These are phyloP conservation scores for Priceomyces medius DNA, from an alignment of 805 yeast species.

Conservation along the genomic window DNA sequence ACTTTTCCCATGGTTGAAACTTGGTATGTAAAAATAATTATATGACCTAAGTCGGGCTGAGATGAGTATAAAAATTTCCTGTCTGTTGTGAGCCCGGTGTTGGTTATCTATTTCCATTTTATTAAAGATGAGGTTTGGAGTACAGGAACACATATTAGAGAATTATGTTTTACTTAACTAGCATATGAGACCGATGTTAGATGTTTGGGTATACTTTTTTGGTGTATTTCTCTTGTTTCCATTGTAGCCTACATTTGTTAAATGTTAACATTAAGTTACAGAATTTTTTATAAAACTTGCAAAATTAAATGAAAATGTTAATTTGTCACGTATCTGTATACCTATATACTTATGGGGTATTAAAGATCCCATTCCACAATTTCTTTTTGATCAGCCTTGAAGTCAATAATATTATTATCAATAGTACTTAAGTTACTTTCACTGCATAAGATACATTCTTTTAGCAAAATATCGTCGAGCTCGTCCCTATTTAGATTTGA, in stretches of 20 bases:
- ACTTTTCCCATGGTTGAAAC: constrained; percentile 70
- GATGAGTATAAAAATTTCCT: constrained; percentile 7
- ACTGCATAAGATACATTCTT: constrained; percentile 75
- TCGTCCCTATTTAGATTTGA: constrained; percentile 42
- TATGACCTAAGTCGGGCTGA: constrained; percentile 6
- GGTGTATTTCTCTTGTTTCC: no score
- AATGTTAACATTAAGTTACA: neutral
- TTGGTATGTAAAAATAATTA: neutral
- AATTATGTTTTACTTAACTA: no score
- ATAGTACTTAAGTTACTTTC: constrained; percentile 68
- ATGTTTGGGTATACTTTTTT: no score
- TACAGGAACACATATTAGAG: neutral
- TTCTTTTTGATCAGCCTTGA: constrained; percentile 32
- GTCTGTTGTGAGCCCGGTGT: neutral
- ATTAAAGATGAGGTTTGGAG: neutral
- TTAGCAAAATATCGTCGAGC: constrained; percentile 58
- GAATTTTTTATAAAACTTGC: neutral
- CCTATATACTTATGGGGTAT: neutral
- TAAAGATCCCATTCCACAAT: constrained; percentile 50
- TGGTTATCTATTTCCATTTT: no score
- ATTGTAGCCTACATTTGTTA: no score
- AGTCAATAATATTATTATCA: constrained; percentile 58
- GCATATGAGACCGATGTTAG: no score
- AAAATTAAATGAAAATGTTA: neutral
- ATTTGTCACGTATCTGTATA: no score